phyloP scores from a whole-genome alignment of 805 yeast species.

The Blastobotrys parvus region DNA sequence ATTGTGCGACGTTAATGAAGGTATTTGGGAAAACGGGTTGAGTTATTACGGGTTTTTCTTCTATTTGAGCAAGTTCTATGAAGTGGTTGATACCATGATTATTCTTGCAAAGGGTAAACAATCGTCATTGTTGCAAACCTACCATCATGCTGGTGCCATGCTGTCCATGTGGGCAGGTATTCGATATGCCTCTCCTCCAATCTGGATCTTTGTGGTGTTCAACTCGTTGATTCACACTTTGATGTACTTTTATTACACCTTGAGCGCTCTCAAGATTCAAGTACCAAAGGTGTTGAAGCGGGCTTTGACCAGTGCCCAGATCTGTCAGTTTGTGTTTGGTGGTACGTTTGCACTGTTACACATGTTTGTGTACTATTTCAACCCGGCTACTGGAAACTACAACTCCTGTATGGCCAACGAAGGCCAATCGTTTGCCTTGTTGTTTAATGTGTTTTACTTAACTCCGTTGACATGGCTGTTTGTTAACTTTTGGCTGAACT shows the following conservation, averaged over 20 bases:
- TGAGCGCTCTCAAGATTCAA: conserved; percentile 48
- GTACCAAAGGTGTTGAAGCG: conserved; percentile 53
- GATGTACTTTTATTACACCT: conserved; percentile 63
- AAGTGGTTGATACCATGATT: conserved; percentile 59
- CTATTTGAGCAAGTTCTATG: conserved; percentile 63
- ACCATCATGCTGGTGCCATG: conserved; percentile 76
- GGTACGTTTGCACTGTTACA: conserved; percentile 61
- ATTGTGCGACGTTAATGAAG: conserved; percentile 51
- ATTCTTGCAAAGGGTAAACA: conserved; percentile 61
- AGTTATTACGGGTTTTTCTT: conserved; percentile 56
- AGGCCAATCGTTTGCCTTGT: conserved; percentile 54
- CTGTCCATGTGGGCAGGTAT: conserved; percentile 76
- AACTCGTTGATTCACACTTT: conserved; percentile 70
- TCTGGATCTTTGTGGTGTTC: conserved; percentile 74
- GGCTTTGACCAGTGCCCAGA: conserved; percentile 56
- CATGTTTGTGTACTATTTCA: conserved; percentile 51
- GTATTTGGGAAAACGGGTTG: conserved; percentile 50
- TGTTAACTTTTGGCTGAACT: conserved; percentile 54
- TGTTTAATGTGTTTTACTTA: conserved; percentile 55
- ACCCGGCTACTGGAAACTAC: conserved; percentile 35
- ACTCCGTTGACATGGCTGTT: conserved; percentile 60
- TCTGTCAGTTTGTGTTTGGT: conserved; percentile 59
- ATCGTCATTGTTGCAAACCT: conserved; percentile 58
- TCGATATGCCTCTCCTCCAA: conserved; percentile 61
- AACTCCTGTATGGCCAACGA: conserved; percentile 46